Evolutionary conservation across 1,284 basidiomycete species (phyloP).

Genomic region (Ustilago esculenta): DNA sequence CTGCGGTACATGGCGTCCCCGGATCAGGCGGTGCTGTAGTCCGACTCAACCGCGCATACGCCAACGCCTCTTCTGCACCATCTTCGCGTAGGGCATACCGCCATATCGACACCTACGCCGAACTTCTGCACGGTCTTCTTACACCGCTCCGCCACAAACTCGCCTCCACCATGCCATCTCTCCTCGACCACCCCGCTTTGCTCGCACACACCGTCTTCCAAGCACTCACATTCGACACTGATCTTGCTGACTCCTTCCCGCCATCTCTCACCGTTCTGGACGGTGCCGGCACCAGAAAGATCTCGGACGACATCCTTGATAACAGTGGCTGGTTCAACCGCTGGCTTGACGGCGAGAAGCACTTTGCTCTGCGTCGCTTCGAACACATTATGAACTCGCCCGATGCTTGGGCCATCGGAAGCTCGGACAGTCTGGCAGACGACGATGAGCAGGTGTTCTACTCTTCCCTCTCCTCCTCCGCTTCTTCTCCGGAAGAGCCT

Average conservation of each 20-base stretch:
- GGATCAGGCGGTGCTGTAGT: conserved; percentile 16
- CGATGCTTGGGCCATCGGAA: conserved; percentile 86
- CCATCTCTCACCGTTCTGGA: conserved; percentile 44
- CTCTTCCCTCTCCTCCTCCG: not conserved
- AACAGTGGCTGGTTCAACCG: conserved; percentile 86
- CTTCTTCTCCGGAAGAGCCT: not conserved
- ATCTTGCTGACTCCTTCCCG: conserved; percentile 70
- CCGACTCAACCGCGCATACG: conserved; percentile 63
- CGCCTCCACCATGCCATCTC: conserved; percentile 72
- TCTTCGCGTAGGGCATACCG: conserved; percentile 72
- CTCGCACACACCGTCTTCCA: conserved; percentile 96
- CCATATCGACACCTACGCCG: conserved; percentile 50
- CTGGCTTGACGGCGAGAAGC: conserved; percentile 74
- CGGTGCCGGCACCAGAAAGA: conserved; percentile 26
- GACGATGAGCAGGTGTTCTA: conserved; percentile 69
- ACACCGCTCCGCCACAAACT: conserved; percentile 55
- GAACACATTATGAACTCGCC: conserved; percentile 80
- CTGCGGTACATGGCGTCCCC: conserved; percentile 29
- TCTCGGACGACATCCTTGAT: conserved; percentile 79
- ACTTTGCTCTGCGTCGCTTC: conserved; percentile 82
- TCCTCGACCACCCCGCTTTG: conserved; percentile 82
- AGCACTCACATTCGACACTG: conserved; percentile 84
- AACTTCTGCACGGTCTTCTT: conserved; percentile 59
- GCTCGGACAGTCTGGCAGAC: conserved; percentile 72
- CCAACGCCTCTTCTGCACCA: conserved; percentile 80